Evolutionary conservation across 352 stramenopile species (phyloP), one percentile per base, ranked within the genome.

Genomic region (Phytopythium oedochilum): DNA sequence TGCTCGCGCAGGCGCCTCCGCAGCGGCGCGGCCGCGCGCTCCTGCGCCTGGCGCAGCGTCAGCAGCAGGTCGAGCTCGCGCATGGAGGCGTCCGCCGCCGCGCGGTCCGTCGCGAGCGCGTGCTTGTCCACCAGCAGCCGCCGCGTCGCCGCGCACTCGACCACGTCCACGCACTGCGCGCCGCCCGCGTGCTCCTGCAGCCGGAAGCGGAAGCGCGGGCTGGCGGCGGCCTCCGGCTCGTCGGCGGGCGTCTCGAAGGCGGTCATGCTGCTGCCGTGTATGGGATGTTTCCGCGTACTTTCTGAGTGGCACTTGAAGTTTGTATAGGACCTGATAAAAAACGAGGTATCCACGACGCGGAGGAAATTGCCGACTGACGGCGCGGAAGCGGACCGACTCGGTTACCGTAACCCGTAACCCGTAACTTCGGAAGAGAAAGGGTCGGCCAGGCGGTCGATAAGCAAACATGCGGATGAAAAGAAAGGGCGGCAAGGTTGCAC

Each of bases 1-100:
- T 83, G 73, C n/a, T 28, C 22, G 17, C 39, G 47, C 12, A 44
- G 40, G n/a, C 46, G 28, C 5, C 42, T 25, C 10, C 25, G 55
- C 39, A 3, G 36, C 38, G 40, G 62, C 43, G 23, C 38, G 52
- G 57, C 25, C 55, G 23, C 61, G 57, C 5, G 3, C 28, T 29
- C 10, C 18, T 53, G 46, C 26, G 7, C 29, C 29, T 28, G 46
- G 8, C 40, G 46, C 46, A 91, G 44, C 20, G 75, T 74, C 18
- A 92, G 70, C 39, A 86, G 64, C 42, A 89, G 50, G 48, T 92
- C 79, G 25, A 92, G 67, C 64, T 92, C 82, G 0, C 74, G 64
- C 44, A 88, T 55, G 17, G 82, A 79, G 32, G 73, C 81, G 55
- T 72, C 77, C 47, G 60, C 55, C 29, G 39, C 55, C 18, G 52